Percentiles rank a stretch among this genome's conserved stretches.
phyloP scores from a whole-genome alignment of 352 stramenopile genomes.

The Detonula confervacea region DNA sequence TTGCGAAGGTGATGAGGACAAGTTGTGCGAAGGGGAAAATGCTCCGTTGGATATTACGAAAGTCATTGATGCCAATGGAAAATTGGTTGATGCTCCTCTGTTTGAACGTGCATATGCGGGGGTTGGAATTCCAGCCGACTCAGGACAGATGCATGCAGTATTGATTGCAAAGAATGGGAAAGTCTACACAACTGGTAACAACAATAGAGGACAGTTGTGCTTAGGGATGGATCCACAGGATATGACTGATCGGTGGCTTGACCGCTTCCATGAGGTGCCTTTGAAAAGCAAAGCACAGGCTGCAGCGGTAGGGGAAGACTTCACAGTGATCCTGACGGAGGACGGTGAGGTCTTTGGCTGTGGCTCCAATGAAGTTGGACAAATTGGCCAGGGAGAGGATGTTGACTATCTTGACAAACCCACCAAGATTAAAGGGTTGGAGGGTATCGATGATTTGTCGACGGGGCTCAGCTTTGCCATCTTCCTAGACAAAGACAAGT shows the following conservation, averaged over 20 bases:
- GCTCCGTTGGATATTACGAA: background rate
- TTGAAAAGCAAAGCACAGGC: conserved; percentile 1
- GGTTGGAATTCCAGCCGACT: conserved; percentile 31
- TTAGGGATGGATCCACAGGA: too few relatives aligned
- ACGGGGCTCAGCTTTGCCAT: conserved; percentile 35
- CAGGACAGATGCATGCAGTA: conserved; percentile 52
- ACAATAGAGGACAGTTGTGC: conserved; percentile 51
- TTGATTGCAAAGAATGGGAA: conserved; percentile 38
- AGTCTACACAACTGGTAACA: conserved; percentile 38
- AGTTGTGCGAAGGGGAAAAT: conserved; percentile 11
- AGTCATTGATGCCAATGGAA: conserved; percentile 30
- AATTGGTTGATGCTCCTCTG: conserved; percentile 28
- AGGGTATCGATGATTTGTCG: conserved; percentile 25
- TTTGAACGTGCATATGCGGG: conserved; percentile 41
- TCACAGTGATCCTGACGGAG: conserved; percentile 44
- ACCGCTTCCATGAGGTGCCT: conserved; percentile 29
- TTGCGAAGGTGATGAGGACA: background rate
- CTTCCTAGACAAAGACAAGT: conserved; percentile 28
- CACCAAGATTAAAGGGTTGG: conserved; percentile 22
- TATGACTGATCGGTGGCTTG: too few relatives aligned
- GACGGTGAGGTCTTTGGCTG: conserved; percentile 49
- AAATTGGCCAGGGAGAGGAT: conserved; percentile 33
- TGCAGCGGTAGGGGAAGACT: conserved; percentile 29
- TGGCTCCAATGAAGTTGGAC: conserved; percentile 45
- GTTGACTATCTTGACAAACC: conserved; percentile 8